Base-by-base conservation (phyloP, 2,329 filamentous ascomycete species). In the Xylaria sp. region DNA sequence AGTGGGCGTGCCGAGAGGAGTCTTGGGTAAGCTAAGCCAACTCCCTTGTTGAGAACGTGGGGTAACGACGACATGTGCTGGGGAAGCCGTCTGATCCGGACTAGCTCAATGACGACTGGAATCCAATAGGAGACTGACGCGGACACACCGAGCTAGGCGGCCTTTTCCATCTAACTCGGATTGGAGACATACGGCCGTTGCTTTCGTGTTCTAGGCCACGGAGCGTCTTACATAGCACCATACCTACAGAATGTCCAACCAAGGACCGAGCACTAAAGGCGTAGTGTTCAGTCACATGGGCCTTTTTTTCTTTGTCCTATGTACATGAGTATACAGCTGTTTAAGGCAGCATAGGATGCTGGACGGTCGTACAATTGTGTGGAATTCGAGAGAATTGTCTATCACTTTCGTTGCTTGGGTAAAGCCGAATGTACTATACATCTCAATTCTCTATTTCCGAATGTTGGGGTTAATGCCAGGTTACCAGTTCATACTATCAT, bases 21-120 rank as follows among this genome's bases (percentile, higher is more conserved):
- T 49, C 57, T 42, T 57, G 57, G 49, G 51, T 64, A 51, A 17
- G 21, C 28, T 50, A 51, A 31, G 28, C 28, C 28, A 31, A 9
- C 28, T 31, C 4, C 28, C 28, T 31, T 31, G 21, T 51, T 25
- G 11, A 55, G 49, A 54, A 8, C 35, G 37, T 58, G 61, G 57
- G 53, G 61, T 31, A 53, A 53, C 43, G 6, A 37, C 15, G 21
- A 17, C 19, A 37, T 38, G 47, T 38, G 17, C 3, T 37, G 31
- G 4, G 8, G n/a, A n/a, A 4, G 5, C 14, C n/a, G 14, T 37
- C 19, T 8, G 35, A 51, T 37, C 33, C 23, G 19, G 12, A 35
- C 47, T 37, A 37, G 17, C 8, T n/a, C 15, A 17, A 9, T 3
- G 25, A 15, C 23, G 19, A 17, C 17, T 19, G 14, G 5, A 31